phyloP scores from a whole-genome alignment of 2,329 filamentous ascomycete species.

The Tolypocladium amazonense region DNA sequence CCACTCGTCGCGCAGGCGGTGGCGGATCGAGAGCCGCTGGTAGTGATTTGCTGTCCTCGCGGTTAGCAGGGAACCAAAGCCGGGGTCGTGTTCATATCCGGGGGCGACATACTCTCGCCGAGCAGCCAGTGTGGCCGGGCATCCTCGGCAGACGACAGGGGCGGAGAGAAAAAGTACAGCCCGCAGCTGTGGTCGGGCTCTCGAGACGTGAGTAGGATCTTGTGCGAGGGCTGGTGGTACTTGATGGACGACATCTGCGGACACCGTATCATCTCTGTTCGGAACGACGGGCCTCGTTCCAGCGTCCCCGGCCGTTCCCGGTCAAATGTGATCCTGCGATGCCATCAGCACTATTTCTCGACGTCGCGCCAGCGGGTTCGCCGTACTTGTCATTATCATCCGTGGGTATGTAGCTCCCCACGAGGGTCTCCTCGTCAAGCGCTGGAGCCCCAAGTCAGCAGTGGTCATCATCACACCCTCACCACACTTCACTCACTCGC shows the following conservation, averaged over 20 bases:
- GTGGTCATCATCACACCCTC: not conserved
- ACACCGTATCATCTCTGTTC: slow-evolving; percentile 25
- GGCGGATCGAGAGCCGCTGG: slow-evolving; percentile 18
- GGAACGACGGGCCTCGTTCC: slow-evolving; percentile 6
- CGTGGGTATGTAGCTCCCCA: slow-evolving; percentile 30
- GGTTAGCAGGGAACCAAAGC: not conserved
- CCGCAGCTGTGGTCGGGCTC: slow-evolving; percentile 19
- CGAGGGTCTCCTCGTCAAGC: slow-evolving; percentile 21
- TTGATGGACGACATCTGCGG: slow-evolving; percentile 34
- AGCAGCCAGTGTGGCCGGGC: slow-evolving; percentile 26
- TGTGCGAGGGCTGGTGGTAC: slow-evolving; percentile 31
- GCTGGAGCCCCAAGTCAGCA: slow-evolving; percentile 12
- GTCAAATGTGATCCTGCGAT: slow-evolving; percentile 5
- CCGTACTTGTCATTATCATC: slow-evolving; percentile 31
- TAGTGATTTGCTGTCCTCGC: slow-evolving; percentile 17
- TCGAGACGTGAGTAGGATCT: slow-evolving; percentile 31
- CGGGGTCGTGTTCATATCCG: not conserved
- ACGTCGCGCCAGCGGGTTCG: not conserved
- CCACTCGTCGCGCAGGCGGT: slow-evolving; percentile 15
- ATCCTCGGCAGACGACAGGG: slow-evolving; percentile 14
- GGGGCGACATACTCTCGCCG: slow-evolving; percentile 19
- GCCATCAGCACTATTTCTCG: not conserved
- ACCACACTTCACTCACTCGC: slow-evolving; percentile 24
- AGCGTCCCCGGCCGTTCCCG: slow-evolving; percentile 1
- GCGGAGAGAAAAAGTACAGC: slow-evolving; percentile 27